phyloP scores from a whole-genome alignment of 139 green algal species.

The Chlamydomonas applanata region DNA sequence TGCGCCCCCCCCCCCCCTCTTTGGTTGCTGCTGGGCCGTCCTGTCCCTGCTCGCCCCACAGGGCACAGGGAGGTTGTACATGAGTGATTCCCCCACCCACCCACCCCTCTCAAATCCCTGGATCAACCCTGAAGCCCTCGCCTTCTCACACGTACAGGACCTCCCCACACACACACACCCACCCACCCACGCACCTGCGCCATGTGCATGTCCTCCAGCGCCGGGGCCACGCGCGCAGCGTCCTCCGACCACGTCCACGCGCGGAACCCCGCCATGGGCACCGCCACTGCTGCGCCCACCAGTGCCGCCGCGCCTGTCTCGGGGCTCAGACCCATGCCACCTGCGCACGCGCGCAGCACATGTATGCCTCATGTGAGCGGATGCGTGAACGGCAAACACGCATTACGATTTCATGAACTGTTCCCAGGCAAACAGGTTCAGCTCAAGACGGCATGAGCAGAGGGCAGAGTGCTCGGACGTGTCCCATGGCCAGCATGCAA shows the following conservation, averaged over 20 bases:
- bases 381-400: no score
- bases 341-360: background rate
- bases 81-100: conserved; percentile 1
- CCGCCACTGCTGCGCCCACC: conserved; percentile 3
- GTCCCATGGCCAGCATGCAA: no score
- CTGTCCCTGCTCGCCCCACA: no score
- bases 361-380: background rate
- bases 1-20: no score
- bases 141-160: no score
- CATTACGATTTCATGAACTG: no score
- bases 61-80: no score
- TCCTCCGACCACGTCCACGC: conserved; percentile 27
- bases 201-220: conserved; percentile 25
- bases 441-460: no score
- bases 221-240: conserved; percentile 8
- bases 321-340: background rate
- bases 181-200: conserved; percentile 10
- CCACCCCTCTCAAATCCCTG: background rate
- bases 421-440: no score
- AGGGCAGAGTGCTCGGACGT: no score
- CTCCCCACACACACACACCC: conserved; percentile 11
- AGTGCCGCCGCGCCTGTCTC: background rate
- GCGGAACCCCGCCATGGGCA: conserved; percentile 23
- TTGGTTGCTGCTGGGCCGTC: no score
- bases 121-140: no score